phyloP scores from a whole-genome alignment of 352 stramenopile species.

The Phytophthora cajani region DNA sequence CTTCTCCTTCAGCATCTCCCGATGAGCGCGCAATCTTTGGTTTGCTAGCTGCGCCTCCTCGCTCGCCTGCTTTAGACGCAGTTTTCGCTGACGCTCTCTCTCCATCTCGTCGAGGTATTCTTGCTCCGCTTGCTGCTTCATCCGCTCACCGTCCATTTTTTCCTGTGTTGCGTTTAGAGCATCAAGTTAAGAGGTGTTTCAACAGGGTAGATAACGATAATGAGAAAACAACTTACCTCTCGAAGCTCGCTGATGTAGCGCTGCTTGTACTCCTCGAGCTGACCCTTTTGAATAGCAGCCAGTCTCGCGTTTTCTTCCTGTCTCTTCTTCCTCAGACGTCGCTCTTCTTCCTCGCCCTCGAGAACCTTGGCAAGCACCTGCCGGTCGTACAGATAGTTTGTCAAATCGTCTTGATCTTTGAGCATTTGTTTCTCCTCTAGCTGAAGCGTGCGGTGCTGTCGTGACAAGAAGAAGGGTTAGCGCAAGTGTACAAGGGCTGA shows the following conservation, averaged over 20 bases:
- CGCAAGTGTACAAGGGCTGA: background rate
- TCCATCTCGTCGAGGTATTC: conserved; percentile 65
- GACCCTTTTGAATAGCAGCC: conserved; percentile 66
- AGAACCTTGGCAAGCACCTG: conserved; percentile 59
- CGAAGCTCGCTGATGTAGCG: conserved; percentile 77
- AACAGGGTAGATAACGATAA: background rate
- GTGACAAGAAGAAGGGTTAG: background rate
- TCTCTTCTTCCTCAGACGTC: conserved; percentile 44
- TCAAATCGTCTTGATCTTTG: conserved; percentile 67
- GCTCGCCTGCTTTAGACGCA: conserved; percentile 55
- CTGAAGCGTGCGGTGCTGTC: conserved; percentile 81
- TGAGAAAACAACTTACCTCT: conserved; percentile 42
- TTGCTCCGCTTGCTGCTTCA: conserved; percentile 65
- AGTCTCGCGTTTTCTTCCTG: conserved; percentile 62
- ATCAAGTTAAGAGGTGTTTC: background rate
- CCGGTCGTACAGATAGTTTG: conserved; percentile 59
- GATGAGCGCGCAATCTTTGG: conserved; percentile 64
- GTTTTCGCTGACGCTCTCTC: conserved; percentile 49
- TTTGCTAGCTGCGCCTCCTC: conserved; percentile 79
- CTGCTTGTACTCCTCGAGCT: conserved; percentile 88
- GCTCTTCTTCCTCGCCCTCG: conserved; percentile 61
- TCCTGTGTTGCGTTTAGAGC: conserved; percentile 38
- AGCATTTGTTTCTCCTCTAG: conserved; percentile 73
- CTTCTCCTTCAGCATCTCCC: conserved; percentile 59
- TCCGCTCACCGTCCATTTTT: conserved; percentile 72